These are phyloP conservation scores for Termitomyces bulborhizus DNA, from an alignment of 768 basidiomycete genomes.

Conservation along the genomic window DNA sequence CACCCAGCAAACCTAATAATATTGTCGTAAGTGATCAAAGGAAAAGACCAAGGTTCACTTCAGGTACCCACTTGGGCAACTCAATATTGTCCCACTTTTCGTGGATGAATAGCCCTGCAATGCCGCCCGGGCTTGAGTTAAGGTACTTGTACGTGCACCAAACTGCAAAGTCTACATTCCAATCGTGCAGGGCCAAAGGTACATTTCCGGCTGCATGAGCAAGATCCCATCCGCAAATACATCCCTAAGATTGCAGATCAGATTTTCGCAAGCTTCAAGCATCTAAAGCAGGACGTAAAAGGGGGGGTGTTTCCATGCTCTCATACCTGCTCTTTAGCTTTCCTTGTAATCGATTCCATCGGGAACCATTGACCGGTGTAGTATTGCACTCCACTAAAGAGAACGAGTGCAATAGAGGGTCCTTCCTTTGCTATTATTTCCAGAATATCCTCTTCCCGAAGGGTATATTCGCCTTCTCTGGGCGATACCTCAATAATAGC, in stretches of 20 bases:
- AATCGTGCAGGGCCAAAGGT: conserved; percentile 81
- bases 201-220: conserved; percentile 97
- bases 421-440: conserved; percentile 68
- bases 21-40: conserved; percentile 11
- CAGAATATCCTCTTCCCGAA: conserved; percentile 88
- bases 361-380: conserved; percentile 97
- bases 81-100: conserved; percentile 66
- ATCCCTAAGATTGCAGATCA: conserved; percentile 53
- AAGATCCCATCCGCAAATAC: conserved; percentile 93
- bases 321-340: conserved; percentile 75
- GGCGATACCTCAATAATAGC: conserved; percentile 78
- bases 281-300: conserved; percentile 13
- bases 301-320: conserved; percentile 2
- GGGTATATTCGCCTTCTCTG: conserved; percentile 74
- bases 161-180: conserved; percentile 95
- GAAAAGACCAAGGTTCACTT: conserved; percentile 8
- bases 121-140: conserved; percentile 95
- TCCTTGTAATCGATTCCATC: conserved; percentile 76
- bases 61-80: conserved; percentile 52
- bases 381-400: conserved; percentile 93
- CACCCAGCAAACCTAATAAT: conserved; percentile 78
- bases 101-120: conserved; percentile 90
- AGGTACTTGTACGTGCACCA: conserved; percentile 99
- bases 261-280: conserved; percentile 6
- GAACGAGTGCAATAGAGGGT: conserved; percentile 76